phyloP scores from a whole-genome alignment of 805 yeast genomes.

The Zygosaccharomyces lentus region DNA sequence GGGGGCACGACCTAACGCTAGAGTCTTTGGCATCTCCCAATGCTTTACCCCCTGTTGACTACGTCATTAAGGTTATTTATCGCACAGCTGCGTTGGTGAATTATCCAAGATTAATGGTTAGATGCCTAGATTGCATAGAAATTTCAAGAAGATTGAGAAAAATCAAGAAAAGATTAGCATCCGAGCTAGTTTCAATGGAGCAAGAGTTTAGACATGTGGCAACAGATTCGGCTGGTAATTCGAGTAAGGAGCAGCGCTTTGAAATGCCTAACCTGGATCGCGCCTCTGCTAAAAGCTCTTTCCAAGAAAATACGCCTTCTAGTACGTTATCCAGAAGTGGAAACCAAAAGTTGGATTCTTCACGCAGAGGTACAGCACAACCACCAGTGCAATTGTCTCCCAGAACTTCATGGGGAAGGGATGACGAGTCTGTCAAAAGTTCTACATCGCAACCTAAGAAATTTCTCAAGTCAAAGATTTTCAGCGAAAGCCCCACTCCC shows the following conservation, averaged over 20 bases:
- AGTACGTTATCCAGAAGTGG: conserved; percentile 1
- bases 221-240: not conserved
- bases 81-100: conserved; percentile 59
- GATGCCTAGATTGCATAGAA: conserved; percentile 33
- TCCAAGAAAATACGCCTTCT: not conserved
- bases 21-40: conserved; percentile 55
- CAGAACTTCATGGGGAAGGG: conserved; percentile 16
- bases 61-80: conserved; percentile 53
- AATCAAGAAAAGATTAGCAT: conserved; percentile 19
- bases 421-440: conserved; percentile 3
- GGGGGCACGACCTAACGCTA: conserved; percentile 38
- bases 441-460: conserved; percentile 5
- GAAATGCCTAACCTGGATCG: conserved; percentile 4
- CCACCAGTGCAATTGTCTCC: conserved; percentile 17
- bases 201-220: conserved; percentile 8
- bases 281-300: not conserved
- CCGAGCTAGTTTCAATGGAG: conserved; percentile 13
- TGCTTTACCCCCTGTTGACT: conserved; percentile 52
- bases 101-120: conserved; percentile 56
- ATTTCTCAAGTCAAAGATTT: conserved; percentile 4
- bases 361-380: conserved; percentile 12
- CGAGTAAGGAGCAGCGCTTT: conserved; percentile 1
- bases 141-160: conserved; percentile 26
- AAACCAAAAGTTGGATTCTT: conserved; percentile 5
- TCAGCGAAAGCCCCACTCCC: conserved; percentile 5